Base-by-base conservation (phyloP, 2,329 filamentous ascomycete species). In the Hypomyces perniciosus region DNA sequence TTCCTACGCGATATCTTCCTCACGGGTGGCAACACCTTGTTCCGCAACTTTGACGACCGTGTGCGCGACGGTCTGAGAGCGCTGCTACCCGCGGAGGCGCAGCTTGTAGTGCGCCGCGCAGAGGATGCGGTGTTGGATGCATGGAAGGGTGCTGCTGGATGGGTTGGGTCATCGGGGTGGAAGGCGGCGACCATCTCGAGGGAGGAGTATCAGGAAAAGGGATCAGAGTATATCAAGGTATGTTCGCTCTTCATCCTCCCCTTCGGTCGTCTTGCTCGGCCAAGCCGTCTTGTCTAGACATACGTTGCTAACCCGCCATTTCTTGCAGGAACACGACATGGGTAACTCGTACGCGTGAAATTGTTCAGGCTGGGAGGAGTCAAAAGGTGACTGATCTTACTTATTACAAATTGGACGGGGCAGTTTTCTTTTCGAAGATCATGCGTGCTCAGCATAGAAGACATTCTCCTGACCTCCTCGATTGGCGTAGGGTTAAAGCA, bases 161-260 rank as follows among this genome's bases (percentile, higher is more conserved):
- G 93, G 92, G 87, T 85, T 13, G 76, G 79, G 9, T 76, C 77
- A 1, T 65, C 74, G 31, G 76, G 76, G 20, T 84, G 84, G 70
- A 81, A 77, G 65, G 69, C 72, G 34, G 82, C 83, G 4, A 85
- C 83, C 54, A 79, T 99, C 39, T 87, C 85, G 2, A 83, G 80
- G 61, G 85, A 86, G 58, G 93, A 97, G 69, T 99, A 90, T 70
- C 68, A 81, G 60, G 93, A 99, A 75, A 96, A 95, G 75, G 93
- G 93, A 1, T 77, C 83, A 26, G 92, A 97, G 61, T 97, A 97
- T 73, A 79, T 97, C 66, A 96, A 95, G 82, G 90, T 81, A 61
- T 55, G 76, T 65, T 27, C 26, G 12, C 20, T 49, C 26, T 40
- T 31, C 39, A 28, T 8, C 38, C 29, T 33, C 4, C 8, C 10